A percentile compares a stretch with the other conserved stretches of the same genome.
phyloP scores from a whole-genome alignment of 1,139 yeast species.

The Yamadazyma blattariae region DNA sequence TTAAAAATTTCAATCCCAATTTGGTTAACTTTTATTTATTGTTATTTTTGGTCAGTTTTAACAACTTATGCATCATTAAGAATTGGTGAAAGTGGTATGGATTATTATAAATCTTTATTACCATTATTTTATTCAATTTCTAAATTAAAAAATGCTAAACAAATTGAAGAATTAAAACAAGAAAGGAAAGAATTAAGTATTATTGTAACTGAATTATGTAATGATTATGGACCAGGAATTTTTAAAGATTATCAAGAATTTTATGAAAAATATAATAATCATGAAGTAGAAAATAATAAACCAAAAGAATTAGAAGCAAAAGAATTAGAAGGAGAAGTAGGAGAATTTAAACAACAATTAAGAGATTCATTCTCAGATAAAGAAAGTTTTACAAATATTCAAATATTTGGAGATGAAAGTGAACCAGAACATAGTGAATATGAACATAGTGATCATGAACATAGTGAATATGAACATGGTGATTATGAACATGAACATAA shows the following conservation, averaged over 20 bases:
- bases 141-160: slow-evolving; percentile 34
- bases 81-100: slow-evolving; percentile 43
- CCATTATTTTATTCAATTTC: slow-evolving; percentile 41
- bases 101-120: slow-evolving; percentile 36
- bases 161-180: slow-evolving; percentile 52
- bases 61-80: slow-evolving; percentile 44
- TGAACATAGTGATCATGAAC: background rate
- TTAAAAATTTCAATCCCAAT: slow-evolving; percentile 1
- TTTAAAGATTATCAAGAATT: slow-evolving; percentile 60
- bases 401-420: slow-evolving; percentile 29
- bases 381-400: slow-evolving; percentile 18
- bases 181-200: slow-evolving; percentile 53
- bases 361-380: too few species aligned
- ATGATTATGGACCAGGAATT: slow-evolving; percentile 71
- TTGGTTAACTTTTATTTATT: slow-evolving; percentile 24
- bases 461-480: background rate
- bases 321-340: background rate
- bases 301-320: too few species aligned
- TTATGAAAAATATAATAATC: slow-evolving; percentile 26
- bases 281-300: too few species aligned
- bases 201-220: slow-evolving; percentile 65
- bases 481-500: background rate
- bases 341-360: too few species aligned
- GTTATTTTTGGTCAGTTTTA: slow-evolving; percentile 39
- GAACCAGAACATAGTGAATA: background rate